Evolutionary conservation across 2,329 filamentous ascomycete species (phyloP).

Genomic region (Sclerotiophoma versabilis): DNA sequence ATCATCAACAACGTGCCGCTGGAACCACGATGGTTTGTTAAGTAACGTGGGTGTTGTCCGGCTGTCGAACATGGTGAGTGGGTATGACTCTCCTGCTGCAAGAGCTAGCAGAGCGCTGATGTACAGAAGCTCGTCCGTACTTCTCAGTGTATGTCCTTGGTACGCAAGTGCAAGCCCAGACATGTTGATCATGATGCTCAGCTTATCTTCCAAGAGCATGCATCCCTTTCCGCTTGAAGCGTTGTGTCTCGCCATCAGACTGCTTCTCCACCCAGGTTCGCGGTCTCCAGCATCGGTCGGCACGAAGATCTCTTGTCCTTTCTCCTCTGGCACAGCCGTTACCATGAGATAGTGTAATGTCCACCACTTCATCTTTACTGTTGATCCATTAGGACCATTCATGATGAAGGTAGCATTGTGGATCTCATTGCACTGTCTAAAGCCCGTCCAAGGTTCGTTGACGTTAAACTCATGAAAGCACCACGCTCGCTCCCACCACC

Average conservation of each 20-base stretch:
- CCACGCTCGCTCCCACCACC: slow-evolving; percentile 28
- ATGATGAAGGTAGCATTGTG: slow-evolving; percentile 26
- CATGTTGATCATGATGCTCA: slow-evolving; percentile 27
- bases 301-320: slow-evolving; percentile 3
- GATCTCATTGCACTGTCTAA: slow-evolving; percentile 11
- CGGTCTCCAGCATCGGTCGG: slow-evolving; percentile 1
- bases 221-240: slow-evolving; percentile 17
- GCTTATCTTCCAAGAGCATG: slow-evolving; percentile 12
- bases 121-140: slow-evolving; percentile 18
- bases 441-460: slow-evolving; percentile 22
- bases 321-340: neutral
- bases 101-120: slow-evolving; percentile 17
- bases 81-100: slow-evolving; percentile 20
- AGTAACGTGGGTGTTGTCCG: neutral
- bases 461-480: slow-evolving; percentile 27
- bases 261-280: slow-evolving; percentile 14
- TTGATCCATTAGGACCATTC: slow-evolving; percentile 17
- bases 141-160: neutral
- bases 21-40: slow-evolving; percentile 16
- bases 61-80: slow-evolving; percentile 19
- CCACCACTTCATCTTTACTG: slow-evolving; percentile 23
- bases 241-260: slow-evolving; percentile 23
- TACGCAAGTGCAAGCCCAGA: slow-evolving; percentile 23
- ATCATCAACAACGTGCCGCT: slow-evolving; percentile 1
- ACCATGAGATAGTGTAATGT: slow-evolving; percentile 13